Base-by-base conservation (phyloP, 768 basidiomycete genomes). In the Rhizopogon rudus region DNA sequence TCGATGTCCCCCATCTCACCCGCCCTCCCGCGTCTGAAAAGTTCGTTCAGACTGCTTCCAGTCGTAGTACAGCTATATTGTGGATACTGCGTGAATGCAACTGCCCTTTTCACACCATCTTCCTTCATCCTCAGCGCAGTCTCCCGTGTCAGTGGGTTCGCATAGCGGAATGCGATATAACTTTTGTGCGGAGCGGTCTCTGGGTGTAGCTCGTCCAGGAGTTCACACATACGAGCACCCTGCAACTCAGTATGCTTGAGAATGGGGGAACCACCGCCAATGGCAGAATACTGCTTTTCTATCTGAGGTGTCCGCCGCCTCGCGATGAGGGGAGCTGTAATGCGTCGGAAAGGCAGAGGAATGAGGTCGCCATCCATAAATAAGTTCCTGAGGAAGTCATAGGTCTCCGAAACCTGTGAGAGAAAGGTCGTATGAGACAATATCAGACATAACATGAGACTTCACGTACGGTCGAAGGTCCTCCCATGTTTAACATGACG, bases 401-500 rank as follows among this genome's bases (percentile, higher is more conserved):
- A 79, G 6, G 97, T 98, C 75, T 98, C 96, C 4, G 86, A 76
- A 41, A 97, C 88, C 93, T 97, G 64, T 16, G 44, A 29, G 44
- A 29, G 43, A 63, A 48, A 44, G 13, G 13, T 52, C 12, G 40
- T 13, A 35, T 28, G 6, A 61, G 51, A 58, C 53, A 58, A 22
- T 49, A 51, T 16, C 3, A 41, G 6, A 25, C 40, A 17, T 14
- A 44, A 25, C 49, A 40, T 29, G n/a, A 45, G 49, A 57, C 44
- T 51, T 37, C 39, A 74, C 83, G 63, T 65, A 93, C 93, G 55
- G 93, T 95, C 50, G 90, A 82, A 22, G 96, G 97, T 2, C 97
- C 97, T 43, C 97, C 97, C 97, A 99, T 99, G 72, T 98, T 99
- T 75, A 99, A 77, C 89, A 99, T 91, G 41, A 99, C 93, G 59